Evolutionary conservation across 2,329 filamentous ascomycete species (phyloP).

Genomic region (Chaetomiaceae sp.): DNA sequence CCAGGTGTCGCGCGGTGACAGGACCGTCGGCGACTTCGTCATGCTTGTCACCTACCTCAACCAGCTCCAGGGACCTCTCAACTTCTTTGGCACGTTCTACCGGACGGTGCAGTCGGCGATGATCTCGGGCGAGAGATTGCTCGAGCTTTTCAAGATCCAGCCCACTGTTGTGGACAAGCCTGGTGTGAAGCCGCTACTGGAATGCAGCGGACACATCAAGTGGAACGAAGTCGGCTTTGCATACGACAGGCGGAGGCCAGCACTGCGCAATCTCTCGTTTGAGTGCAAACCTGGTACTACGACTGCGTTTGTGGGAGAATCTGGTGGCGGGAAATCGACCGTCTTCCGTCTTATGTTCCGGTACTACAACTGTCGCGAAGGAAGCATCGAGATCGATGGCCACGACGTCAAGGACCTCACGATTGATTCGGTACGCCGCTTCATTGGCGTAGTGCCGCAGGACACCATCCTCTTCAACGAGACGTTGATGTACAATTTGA

Average conservation of each 20-base stretch:
- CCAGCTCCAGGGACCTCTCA: slow-evolving; percentile 73
- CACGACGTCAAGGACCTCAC: slow-evolving; percentile 78
- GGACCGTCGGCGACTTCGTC: slow-evolving; percentile 65
- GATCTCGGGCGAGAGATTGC: slow-evolving; percentile 92
- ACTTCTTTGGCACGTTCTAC: slow-evolving; percentile 93
- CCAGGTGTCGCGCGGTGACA: slow-evolving; percentile 63
- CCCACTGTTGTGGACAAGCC: slow-evolving; percentile 81
- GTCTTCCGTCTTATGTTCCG: slow-evolving; percentile 93
- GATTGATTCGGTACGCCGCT: slow-evolving; percentile 84
- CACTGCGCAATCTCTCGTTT: slow-evolving; percentile 77
- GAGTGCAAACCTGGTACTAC: slow-evolving; percentile 84
- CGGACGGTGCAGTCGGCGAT: slow-evolving; percentile 91
- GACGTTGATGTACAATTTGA: slow-evolving; percentile 49
- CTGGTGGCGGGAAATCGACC: slow-evolving; percentile 93
- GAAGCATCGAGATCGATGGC: slow-evolving; percentile 78
- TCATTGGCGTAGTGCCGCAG: slow-evolving; percentile 94
- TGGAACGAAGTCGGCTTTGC: slow-evolving; percentile 89
- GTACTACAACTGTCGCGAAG: slow-evolving; percentile 82
- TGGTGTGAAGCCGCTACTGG: slow-evolving; percentile 53
- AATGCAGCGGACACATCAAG: slow-evolving; percentile 72
- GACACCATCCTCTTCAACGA: slow-evolving; percentile 69
- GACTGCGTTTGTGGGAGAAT: slow-evolving; percentile 93
- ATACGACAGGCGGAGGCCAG: slow-evolving; percentile 81
- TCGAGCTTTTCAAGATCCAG: slow-evolving; percentile 94
- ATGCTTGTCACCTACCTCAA: slow-evolving; percentile 69